phyloP scores from a whole-genome alignment of 1,139 yeast species.

The Sugiyamaella paludigena region DNA sequence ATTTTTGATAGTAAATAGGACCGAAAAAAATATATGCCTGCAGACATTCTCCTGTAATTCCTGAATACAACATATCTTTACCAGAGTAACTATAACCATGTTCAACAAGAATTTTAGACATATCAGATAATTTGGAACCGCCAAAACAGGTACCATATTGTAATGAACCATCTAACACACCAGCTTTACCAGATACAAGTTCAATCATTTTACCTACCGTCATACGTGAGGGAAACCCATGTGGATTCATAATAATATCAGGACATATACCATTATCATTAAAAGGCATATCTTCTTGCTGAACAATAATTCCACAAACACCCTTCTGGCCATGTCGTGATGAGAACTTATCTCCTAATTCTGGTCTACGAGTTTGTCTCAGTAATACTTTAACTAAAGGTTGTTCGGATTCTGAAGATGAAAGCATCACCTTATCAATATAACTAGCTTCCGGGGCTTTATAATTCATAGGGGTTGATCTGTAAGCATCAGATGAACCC shows the following conservation, averaged over 20 bases:
- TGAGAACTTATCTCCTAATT: conserved; percentile 94
- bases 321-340: conserved; percentile 99
- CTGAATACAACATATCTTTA: conserved; percentile 96
- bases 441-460: conserved; percentile 95
- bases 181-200: conserved; percentile 94
- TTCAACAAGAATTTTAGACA: conserved; percentile 89
- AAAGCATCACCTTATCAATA: conserved; percentile 96
- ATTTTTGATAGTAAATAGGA: conserved; percentile 94
- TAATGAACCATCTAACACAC: conserved; percentile 84
- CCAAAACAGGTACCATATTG: conserved; percentile 99
- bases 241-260: conserved; percentile 97
- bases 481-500: conserved; percentile 46
- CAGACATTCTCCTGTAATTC: conserved; percentile 94
- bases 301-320: conserved; percentile 96
- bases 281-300: conserved; percentile 95
- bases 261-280: conserved; percentile 88
- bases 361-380: conserved; percentile 97
- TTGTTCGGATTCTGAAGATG: conserved; percentile 92
- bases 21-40: conserved; percentile 99
- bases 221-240: conserved; percentile 99
- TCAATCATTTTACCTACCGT: conserved; percentile 99
- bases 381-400: conserved; percentile 87
- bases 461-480: conserved; percentile 89
- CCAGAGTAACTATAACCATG: conserved; percentile 95
- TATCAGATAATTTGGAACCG: conserved; percentile 90